Base-by-base conservation (phyloP, 306 rosid genomes). In the Corylus avellana region DNA sequence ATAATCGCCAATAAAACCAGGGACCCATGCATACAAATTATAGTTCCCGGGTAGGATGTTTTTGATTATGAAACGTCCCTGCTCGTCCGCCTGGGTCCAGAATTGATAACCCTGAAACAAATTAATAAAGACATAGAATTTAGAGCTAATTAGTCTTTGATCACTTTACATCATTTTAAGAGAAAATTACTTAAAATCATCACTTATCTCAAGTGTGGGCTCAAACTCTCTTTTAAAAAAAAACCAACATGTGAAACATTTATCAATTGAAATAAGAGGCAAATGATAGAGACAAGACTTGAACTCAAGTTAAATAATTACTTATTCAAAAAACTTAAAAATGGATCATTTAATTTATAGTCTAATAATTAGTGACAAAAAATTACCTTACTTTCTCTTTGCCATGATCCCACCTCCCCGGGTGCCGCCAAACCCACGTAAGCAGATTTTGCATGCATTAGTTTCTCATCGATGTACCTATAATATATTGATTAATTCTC, bases 1-100 rank as follows among this genome's bases (percentile, higher is more conserved):
- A 84, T 90, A 92, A 80, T 95, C 94, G 50, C 98, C 98, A 72
- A 95, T 74, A 50, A 83, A 46, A 44, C 98, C 94, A 53, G 97
- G 97, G 73, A 91, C 91, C 92, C 91, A 92, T 20, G 92, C 92
- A 77, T 87, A 95, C 71, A 92, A 77, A 70, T 86, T 90, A 20
- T 95, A 95, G 61, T 48, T 68, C 22, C 98, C 98, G 1, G 89
- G 91, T 29, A 87, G 82, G 7, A 90, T 67, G 18, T 92, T 84
- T 25, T 79, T 85, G 5, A 95, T 87, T 37, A 27, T 16, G 58
- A 95, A 95, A 61, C 63, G 4, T 6, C 98, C 98, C 4, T 77
- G 46, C 54, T 5, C 17, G 55, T 89, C 88, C 0, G 98, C 64
- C 78, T 22, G 87, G 75, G 84, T 90, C 97, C 98, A 95, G 62